Base-by-base conservation (phyloP, 2,329 filamentous ascomycete species). In the Rhexocercosporidium sp. region DNA sequence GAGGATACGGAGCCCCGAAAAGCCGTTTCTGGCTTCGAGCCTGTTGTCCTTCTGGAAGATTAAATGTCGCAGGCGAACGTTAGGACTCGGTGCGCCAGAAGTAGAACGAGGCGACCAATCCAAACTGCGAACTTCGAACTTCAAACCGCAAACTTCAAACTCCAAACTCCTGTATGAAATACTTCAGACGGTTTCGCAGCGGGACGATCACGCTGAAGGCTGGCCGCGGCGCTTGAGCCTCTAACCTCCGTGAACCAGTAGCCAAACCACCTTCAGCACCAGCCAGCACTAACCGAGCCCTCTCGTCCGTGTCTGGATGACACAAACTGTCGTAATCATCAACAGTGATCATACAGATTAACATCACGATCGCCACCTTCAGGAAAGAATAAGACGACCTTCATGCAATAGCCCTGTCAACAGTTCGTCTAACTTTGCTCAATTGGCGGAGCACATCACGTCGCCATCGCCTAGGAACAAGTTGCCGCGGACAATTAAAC, bases 371-470 rank as follows among this genome's bases (percentile, higher is more conserved):
- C 70, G 65, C 49, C 69, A 47, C 51, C 44, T n/a, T 64, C 62
- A 60, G 66, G 51, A 62, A 69, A 70, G 66, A 66, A 72, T 72
- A 66, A 68, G 39, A 66, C 44, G 53, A 47, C 65, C 66, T 56
- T 11, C 60, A 53, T 63, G 53, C 66, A 65, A 68, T 46, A 60
- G 59, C 64, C 64, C 64, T 73, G 65, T 63, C 67, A 71, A 70
- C 71, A 70, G 66, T 68, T 66, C 66, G 64, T 64, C 62, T 57
- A 64, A 68, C 51, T 66, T 64, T 47, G 16, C 31, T 53, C 59
- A 16, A 59, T 64, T 56, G 22, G 34, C 25, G 59, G 20, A 46
- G 31, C 47, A 44, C 31, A 25, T 54, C 34, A 46, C n/a, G 29
- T 59, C 39, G 41, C 22, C 44, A 46, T 62, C 41, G 57, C 54